phyloP scores from a whole-genome alignment of 2,329 filamentous ascomycete species.

The Hypoxylon rubiginosum region DNA sequence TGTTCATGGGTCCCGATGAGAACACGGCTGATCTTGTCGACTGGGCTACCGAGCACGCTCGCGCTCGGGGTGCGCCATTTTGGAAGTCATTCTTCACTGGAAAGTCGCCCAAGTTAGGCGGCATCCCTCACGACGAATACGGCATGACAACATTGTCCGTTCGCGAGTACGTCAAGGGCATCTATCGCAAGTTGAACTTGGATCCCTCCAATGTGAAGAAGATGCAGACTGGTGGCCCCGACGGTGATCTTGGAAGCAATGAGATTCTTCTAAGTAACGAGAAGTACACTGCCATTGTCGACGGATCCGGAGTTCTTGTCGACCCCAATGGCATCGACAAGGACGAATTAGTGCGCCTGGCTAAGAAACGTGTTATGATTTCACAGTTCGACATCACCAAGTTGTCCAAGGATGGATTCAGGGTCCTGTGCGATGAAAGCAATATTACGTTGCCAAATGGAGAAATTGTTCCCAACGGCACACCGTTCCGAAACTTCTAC shows the following conservation, averaged over 20 bases:
- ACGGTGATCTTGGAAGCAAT: constrained; percentile 96
- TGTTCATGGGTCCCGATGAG: constrained; percentile 99
- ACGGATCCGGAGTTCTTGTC: constrained; percentile 93
- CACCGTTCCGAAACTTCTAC: constrained; percentile 96
- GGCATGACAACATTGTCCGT: constrained; percentile 99
- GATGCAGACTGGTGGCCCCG: constrained; percentile 97
- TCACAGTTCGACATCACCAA: constrained; percentile 86
- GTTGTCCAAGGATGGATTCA: constrained; percentile 89
- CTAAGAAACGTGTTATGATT: constrained; percentile 91
- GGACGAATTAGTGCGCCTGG: constrained; percentile 84
- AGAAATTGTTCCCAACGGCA: constrained; percentile 90
- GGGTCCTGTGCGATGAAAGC: constrained; percentile 90
- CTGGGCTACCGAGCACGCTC: constrained; percentile 98
- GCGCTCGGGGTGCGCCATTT: constrained; percentile 89
- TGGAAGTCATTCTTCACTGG: constrained; percentile 99
- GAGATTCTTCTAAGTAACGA: constrained; percentile 97
- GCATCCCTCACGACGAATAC: constrained; percentile 95
- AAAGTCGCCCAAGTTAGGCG: constrained; percentile 94
- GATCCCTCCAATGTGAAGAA: constrained; percentile 89
- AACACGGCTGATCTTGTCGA: constrained; percentile 97
- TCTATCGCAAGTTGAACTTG: constrained; percentile 95
- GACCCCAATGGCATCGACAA: constrained; percentile 92
- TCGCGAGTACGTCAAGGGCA: constrained; percentile 94
- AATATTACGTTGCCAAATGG: constrained; percentile 90
- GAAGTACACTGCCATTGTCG: constrained; percentile 95